Percentiles rank a stretch among this genome's conserved stretches.
These are phyloP conservation scores for Malus hybrid DNA, from an alignment of 331 rosid species.

Conservation along the genomic window DNA sequence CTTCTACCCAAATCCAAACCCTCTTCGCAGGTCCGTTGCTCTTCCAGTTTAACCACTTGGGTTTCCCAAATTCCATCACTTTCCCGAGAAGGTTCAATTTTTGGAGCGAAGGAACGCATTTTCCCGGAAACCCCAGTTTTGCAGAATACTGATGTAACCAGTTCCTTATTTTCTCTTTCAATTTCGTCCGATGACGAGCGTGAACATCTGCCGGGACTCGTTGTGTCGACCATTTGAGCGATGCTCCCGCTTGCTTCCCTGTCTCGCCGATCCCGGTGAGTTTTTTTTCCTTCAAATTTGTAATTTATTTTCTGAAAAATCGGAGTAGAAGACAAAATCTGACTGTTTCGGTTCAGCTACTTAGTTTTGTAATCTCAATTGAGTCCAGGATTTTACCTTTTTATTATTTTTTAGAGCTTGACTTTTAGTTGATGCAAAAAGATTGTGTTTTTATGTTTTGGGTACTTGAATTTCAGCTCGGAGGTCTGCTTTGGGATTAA, in stretches of 20 bases:
- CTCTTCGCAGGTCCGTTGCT: neutral
- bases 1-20: neutral
- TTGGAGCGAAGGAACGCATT: slow-evolving; percentile 1
- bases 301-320: neutral
- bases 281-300: neutral
- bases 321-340: neutral
- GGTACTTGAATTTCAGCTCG: slow-evolving; percentile 49
- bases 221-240: slow-evolving; percentile 50
- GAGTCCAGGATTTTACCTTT: neutral
- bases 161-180: neutral
- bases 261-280: slow-evolving; percentile 83
- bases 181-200: slow-evolving; percentile 37
- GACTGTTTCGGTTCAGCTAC: neutral
- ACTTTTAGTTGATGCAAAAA: neutral
- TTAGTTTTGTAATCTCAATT: neutral
- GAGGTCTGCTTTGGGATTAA: slow-evolving; percentile 71
- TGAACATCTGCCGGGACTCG: slow-evolving; percentile 27
- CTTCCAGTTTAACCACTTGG: neutral
- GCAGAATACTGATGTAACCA: slow-evolving; percentile 12
- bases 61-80: neutral
- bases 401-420: neutral
- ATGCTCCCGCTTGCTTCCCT: slow-evolving; percentile 45
- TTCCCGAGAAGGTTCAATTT: neutral
- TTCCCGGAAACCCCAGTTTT: neutral
- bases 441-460: neutral